Evolutionary conservation across 768 basidiomycete species (phyloP).

Genomic region (Mycena leptocephala): DNA sequence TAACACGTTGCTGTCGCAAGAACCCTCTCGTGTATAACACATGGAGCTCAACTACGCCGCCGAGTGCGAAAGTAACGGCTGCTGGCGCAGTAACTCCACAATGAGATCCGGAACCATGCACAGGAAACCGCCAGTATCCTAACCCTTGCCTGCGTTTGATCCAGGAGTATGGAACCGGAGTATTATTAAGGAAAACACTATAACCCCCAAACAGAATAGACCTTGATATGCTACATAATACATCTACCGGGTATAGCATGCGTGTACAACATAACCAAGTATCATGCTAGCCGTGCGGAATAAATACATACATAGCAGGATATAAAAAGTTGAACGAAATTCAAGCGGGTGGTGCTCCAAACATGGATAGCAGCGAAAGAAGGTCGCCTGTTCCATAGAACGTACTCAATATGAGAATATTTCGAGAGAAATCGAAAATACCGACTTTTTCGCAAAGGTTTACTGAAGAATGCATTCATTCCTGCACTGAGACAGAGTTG

Average conservation of each 20-base stretch:
- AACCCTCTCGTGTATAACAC: conserved; percentile 1
- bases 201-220: background rate
- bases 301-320: background rate
- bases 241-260: background rate
- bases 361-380: conserved; percentile 68
- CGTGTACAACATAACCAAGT: conserved; percentile 1
- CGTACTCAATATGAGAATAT: background rate
- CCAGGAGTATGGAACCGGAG: background rate
- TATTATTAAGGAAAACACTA: background rate
- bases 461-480: conserved; percentile 85
- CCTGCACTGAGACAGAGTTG: conserved; percentile 84
- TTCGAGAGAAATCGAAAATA: background rate
- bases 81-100: background rate
- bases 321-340: conserved; percentile 7
- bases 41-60: conserved; percentile 1
- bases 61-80: background rate
- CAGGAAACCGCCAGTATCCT: too few relatives aligned
- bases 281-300: background rate
- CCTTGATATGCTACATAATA: background rate
- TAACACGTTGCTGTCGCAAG: conserved; percentile 16
- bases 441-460: conserved; percentile 77
- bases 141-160: background rate
- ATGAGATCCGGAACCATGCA: conserved; percentile 13
- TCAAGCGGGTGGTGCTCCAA: conserved; percentile 53
- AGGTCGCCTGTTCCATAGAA: conserved; percentile 62